Evolutionary conservation across 2,329 filamentous ascomycete genomes (phyloP).

Genomic region (Pseudophaeomoniella oleicola): DNA sequence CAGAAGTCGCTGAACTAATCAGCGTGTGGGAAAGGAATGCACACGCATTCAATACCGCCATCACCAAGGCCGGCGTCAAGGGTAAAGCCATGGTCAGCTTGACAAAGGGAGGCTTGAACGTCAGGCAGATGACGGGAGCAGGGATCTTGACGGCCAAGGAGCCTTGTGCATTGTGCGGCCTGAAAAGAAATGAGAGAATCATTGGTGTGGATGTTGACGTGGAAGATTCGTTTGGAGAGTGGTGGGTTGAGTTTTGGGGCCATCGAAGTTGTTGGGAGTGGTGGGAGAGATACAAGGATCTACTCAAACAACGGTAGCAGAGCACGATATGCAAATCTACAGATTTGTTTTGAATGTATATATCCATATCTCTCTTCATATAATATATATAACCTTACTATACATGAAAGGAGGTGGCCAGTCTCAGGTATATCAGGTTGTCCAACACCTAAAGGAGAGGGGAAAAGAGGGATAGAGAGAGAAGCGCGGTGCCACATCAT

Average conservation of each 20-base stretch:
- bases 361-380: too few species aligned
- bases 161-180: constrained; percentile 70
- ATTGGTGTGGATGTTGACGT: constrained; percentile 59
- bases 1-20: constrained; percentile 67
- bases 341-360: too few species aligned
- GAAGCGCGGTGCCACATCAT: too few species aligned
- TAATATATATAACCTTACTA: too few species aligned
- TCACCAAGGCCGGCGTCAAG: constrained; percentile 5
- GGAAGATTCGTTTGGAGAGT: constrained; percentile 88
- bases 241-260: constrained; percentile 87
- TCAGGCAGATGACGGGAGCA: constrained; percentile 3
- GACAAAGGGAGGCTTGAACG: constrained; percentile 33
- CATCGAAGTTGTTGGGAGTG: constrained; percentile 69
- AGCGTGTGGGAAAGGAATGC: constrained; percentile 61
- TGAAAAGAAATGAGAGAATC: constrained; percentile 77
- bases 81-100: background rate
- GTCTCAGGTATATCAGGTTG: too few species aligned
- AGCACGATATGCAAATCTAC: too few species aligned
- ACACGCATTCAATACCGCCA: constrained; percentile 55
- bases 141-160: constrained; percentile 60
- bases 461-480: too few species aligned
- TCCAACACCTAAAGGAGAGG: too few species aligned
- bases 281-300: constrained; percentile 63
- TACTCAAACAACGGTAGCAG: constrained; percentile 52
- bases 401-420: too few species aligned